These are phyloP conservation scores for Shiraia bambusicola DNA, from an alignment of 2,329 filamentous ascomycete species.

Conservation along the genomic window DNA sequence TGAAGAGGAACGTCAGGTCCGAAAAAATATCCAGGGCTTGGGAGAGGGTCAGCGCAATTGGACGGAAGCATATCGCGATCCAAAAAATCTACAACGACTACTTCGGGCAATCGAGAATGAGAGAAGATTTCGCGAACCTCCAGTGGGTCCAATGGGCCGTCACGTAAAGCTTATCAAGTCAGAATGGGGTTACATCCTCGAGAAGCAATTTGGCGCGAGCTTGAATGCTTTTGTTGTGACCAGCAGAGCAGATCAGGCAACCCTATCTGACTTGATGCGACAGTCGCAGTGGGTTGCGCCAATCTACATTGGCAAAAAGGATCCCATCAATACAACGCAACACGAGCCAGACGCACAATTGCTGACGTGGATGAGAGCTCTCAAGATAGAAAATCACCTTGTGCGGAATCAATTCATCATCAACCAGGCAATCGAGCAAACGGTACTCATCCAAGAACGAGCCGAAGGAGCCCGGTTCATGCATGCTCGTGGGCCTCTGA, in stretches of 20 bases:
- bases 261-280: slow-evolving; percentile 67
- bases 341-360: slow-evolving; percentile 73
- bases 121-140: slow-evolving; percentile 65
- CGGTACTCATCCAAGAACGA: slow-evolving; percentile 71
- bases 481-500: slow-evolving; percentile 54
- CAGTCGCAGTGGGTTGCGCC: slow-evolving; percentile 56
- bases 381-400: slow-evolving; percentile 76
- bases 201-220: slow-evolving; percentile 69
- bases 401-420: slow-evolving; percentile 84
- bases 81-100: slow-evolving; percentile 60
- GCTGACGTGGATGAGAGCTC: slow-evolving; percentile 75
- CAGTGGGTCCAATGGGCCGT: slow-evolving; percentile 80
- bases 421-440: slow-evolving; percentile 78
- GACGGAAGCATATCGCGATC: slow-evolving; percentile 63
- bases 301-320: slow-evolving; percentile 65
- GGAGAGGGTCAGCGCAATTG: slow-evolving; percentile 58
- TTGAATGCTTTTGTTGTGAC: slow-evolving; percentile 81
- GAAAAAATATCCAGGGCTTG: slow-evolving; percentile 56
- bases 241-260: slow-evolving; percentile 72
- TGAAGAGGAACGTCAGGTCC: slow-evolving; percentile 56
- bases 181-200: slow-evolving; percentile 80
- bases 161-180: slow-evolving; percentile 76
- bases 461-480: slow-evolving; percentile 69
- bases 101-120: slow-evolving; percentile 71
- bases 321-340: slow-evolving; percentile 58